These are phyloP conservation scores for Trichophyton benhamiae DNA, from an alignment of 2,329 filamentous ascomycete genomes.

Conservation along the genomic window DNA sequence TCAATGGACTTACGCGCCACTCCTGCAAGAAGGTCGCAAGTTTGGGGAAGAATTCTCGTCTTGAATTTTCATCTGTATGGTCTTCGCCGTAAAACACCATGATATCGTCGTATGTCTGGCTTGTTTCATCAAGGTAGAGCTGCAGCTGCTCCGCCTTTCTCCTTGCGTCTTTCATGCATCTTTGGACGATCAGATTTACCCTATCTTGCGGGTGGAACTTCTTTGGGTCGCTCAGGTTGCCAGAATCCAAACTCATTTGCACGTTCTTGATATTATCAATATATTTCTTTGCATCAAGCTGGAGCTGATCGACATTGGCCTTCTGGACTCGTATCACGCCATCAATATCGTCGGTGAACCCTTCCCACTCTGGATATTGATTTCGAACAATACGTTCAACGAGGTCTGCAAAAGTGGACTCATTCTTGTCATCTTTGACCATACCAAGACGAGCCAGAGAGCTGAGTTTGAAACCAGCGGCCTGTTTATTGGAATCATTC, in stretches of 20 bases:
- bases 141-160: constrained; percentile 94
- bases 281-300: constrained; percentile 76
- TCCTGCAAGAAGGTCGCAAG: constrained; percentile 79
- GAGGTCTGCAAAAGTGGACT: constrained; percentile 87
- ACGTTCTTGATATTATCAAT: constrained; percentile 92
- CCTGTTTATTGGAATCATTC: constrained; percentile 99
- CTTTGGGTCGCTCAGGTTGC: constrained; percentile 90
- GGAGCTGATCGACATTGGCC: constrained; percentile 87
- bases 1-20: constrained; percentile 56
- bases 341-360: constrained; percentile 70
- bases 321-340: constrained; percentile 72
- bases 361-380: constrained; percentile 92
- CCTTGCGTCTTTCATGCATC: constrained; percentile 90
- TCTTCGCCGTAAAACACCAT: constrained; percentile 97
- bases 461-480: constrained; percentile 92
- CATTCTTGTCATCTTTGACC: constrained; percentile 99
- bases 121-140: constrained; percentile 87
- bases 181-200: constrained; percentile 78
- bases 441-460: constrained; percentile 85
- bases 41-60: constrained; percentile 90
- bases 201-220: constrained; percentile 97
- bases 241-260: constrained; percentile 79
- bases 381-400: constrained; percentile 93
- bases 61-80: constrained; percentile 76
- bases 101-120: constrained; percentile 81